Evolutionary conservation across 2,329 filamentous ascomycete species (phyloP), one percentile per base, ranked within the genome.

Genomic region (Alternaria sp.): DNA sequence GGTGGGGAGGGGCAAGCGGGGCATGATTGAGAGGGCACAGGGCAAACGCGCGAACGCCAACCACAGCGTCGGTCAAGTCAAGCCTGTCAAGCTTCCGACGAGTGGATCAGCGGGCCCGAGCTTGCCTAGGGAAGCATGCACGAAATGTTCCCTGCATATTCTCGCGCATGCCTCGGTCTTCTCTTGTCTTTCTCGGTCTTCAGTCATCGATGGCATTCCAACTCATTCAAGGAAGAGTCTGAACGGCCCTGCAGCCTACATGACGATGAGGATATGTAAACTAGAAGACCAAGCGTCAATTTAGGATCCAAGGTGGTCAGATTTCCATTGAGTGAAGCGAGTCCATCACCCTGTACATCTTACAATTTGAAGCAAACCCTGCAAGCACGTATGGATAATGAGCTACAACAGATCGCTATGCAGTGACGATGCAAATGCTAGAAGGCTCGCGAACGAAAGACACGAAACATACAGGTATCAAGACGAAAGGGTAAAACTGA

Each of bases 1-100:
- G 46, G 57, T 46, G 59, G 56, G 65, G 70, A 70, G 69, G 69
- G 67, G 67, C 65, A 68, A 68, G 68, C 67, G 68, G 68, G 68
- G 68, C 68, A 69, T 65, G 21, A 58, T 63, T 41, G 60, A 43
- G 28, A 51, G 43, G 47, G 53, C 43, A 53, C 56, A 46, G 41
- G 28, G 45, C 45, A 62, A 28, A 26, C 28, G 58, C 46, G 44
- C 46, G 12, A 51, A 20, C 37, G 53, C 46, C 59, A 60, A 28
- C 46, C 46, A 62, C 30, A 20, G 6, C 28, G 10, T 51, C 49
- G 9, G 28, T 51, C 49, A 45, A 55, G 30, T 62, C 56, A 59
- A 64, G 57, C 63, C 63, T 64, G 51, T 62, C 51, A 62, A 53
- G 49, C 49, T 53, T 41, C n/a, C 20, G 37, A 41, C n/a, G 14